A percentile compares a stretch with the other conserved stretches of the same genome.
Conservation (phyloP, 2,329 filamentous ascomycete species). For the Scopulariopsis brevicaulis region DNA sequence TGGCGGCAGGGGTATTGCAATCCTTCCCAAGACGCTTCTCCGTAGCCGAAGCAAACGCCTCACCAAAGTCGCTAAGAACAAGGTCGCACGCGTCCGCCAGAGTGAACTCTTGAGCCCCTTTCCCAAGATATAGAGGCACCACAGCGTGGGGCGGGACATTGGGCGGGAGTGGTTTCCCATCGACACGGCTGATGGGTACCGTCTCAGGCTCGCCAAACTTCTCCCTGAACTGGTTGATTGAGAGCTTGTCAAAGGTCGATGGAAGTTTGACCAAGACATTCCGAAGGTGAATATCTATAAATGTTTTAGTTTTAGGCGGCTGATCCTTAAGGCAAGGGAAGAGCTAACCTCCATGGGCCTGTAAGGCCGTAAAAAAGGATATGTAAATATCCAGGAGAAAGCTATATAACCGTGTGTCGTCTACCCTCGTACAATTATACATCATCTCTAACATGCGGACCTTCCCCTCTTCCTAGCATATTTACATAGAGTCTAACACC, state of each 20-base stretch:
- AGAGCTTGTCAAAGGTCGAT: conserved; percentile 13
- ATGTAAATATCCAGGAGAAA: too few species aligned
- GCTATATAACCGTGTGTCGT: too few species aligned
- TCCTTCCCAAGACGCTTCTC: conserved; percentile 12
- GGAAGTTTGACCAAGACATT: conserved; percentile 11
- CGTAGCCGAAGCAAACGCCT: conserved; percentile 14
- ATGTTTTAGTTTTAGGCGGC: not conserved
- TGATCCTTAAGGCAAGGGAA: not conserved
- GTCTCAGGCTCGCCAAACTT: conserved; percentile 16
- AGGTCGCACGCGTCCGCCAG: conserved; percentile 14
- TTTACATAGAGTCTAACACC: too few species aligned
- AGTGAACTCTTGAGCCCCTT: conserved; percentile 15
- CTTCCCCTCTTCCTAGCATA: too few species aligned
- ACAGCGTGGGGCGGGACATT: conserved; percentile 15
- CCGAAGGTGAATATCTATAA: conserved; percentile 13
- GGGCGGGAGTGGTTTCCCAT: conserved; percentile 12
- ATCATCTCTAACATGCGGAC: too few species aligned
- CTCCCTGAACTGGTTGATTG: conserved; percentile 17
- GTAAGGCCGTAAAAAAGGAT: too few species aligned
- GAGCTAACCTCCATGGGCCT: not conserved
- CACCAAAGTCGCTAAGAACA: conserved; percentile 21
- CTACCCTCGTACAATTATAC: too few species aligned
- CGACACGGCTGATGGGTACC: conserved; percentile 12
- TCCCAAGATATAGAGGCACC: conserved; percentile 13
- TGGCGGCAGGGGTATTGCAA: conserved; percentile 9